A percentile compares a stretch with the other conserved stretches of the same genome.
phyloP scores from a whole-genome alignment of 2,329 filamentous ascomycete species.

The Ceratocystis diversiconidia region DNA sequence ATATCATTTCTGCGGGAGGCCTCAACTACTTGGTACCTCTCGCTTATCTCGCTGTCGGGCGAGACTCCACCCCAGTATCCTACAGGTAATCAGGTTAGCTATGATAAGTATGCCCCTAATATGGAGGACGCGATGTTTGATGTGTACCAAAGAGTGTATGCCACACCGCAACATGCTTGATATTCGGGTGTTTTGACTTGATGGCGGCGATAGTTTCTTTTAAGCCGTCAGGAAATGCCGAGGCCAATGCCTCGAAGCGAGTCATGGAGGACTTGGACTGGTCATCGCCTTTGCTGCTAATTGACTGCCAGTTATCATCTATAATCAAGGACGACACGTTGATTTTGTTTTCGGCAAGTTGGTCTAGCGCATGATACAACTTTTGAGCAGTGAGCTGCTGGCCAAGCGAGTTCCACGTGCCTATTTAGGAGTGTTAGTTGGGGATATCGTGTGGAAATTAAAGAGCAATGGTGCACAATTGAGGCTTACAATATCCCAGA shows the following conservation, averaged over 20 bases:
- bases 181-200: slow-evolving; percentile 51
- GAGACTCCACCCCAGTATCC: slow-evolving; percentile 89
- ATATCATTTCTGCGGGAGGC: slow-evolving; percentile 33
- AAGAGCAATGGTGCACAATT: background rate
- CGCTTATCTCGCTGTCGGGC: slow-evolving; percentile 56
- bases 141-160: slow-evolving; percentile 53
- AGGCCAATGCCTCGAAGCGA: slow-evolving; percentile 71
- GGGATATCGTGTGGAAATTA: background rate
- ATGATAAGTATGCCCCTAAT: slow-evolving; percentile 15
- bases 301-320: slow-evolving; percentile 89
- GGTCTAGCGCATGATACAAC: slow-evolving; percentile 59
- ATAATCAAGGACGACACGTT: slow-evolving; percentile 79
- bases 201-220: slow-evolving; percentile 57
- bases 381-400: slow-evolving; percentile 70
- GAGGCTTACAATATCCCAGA: slow-evolving; percentile 64
- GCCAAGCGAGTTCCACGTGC: slow-evolving; percentile 87
- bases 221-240: slow-evolving; percentile 67
- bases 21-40: slow-evolving; percentile 61
- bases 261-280: slow-evolving; percentile 54
- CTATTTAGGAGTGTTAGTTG: slow-evolving; percentile 24
- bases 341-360: slow-evolving; percentile 56
- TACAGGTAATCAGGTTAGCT: slow-evolving; percentile 19
- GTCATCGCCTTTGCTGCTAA: slow-evolving; percentile 39
- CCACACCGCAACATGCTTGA: slow-evolving; percentile 84
- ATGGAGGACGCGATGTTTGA: background rate